Base-by-base conservation (phyloP, 148 eudicot species). In the Oxyria digyna region DNA sequence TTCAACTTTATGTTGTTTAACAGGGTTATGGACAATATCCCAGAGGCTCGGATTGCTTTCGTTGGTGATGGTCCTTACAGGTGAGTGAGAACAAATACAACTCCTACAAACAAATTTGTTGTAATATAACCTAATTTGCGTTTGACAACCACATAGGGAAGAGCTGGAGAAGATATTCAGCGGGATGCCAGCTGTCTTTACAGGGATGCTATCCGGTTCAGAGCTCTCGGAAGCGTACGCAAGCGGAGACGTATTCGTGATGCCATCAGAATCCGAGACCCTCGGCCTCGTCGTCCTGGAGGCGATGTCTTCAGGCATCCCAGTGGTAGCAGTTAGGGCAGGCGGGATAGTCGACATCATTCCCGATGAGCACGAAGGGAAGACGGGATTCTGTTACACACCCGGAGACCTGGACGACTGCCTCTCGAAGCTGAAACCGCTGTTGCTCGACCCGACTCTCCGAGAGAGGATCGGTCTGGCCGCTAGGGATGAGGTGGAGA, bases 251-350 rank as follows among this genome's bases (percentile, higher is more conserved):
- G 78, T 89, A 50, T 94, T 94, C 26, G 79, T 90, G 72, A 94
- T 85, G 96, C 99, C 96, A 33, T 94, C 96, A 4, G 99, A 94
- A 78, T 94, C 99, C 1, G 99, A 94, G 75, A 88, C 97, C 0
- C 87, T 94, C 0, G 99, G 96, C 15, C 85, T 80, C 1, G 96
- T 90, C 0, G 99, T 94, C 3, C 79, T 90, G 65, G 99, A 94
- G 73, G 93, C 99, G 69, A 94, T 94, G 99, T 90, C 97, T 54
- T 91, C 93, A 0, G 99, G 99, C 4, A 79, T 90, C n/a, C 97
- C 97, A 0, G 99, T 94, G 13, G 92, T 94, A 63, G 89, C 91
- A 71, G 93, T 90, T 26, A 88, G 99, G 20, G 99, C 99, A 0
- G 97, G 99, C 35, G 99, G 99, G 24, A 84, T 94, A 70, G 85